These are phyloP conservation scores for Eragrostis tef DNA, from an alignment of 202 grass and related monocot genomes.

Conservation along the genomic window DNA sequence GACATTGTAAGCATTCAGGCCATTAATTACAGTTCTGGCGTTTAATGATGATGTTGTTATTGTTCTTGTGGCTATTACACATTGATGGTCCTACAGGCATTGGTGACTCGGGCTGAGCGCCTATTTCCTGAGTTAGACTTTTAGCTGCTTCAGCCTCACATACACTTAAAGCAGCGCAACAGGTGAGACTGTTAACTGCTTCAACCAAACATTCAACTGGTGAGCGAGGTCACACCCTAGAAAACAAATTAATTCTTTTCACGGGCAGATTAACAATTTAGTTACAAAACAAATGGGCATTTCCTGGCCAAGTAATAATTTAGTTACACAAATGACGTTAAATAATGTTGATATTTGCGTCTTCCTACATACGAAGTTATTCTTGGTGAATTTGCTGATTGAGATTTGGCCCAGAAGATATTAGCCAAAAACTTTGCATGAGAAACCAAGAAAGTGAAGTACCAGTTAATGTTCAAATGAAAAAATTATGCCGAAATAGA, in stretches of 20 bases:
- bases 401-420: not conserved
- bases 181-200: not conserved
- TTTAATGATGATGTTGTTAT: not conserved
- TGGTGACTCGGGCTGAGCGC: not conserved
- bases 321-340: not conserved
- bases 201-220: not conserved
- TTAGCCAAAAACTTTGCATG: constrained; percentile 5
- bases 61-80: not conserved
- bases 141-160: not conserved
- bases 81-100: constrained; percentile 2
- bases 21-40: not conserved
- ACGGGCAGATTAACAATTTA: not conserved
- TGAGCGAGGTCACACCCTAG: not conserved
- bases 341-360: not conserved
- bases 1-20: not conserved
- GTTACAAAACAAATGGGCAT: not conserved
- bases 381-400: not conserved
- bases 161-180: not conserved
- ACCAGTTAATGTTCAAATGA: not conserved
- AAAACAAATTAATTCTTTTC: not conserved
- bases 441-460: not conserved
- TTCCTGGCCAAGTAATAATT: not conserved
- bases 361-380: not conserved
- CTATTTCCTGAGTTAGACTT: constrained; percentile 1
- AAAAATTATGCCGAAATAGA: not conserved